Evolutionary conservation across 1,139 yeast genomes (phyloP).

Genomic region (Hansenula sp.): DNA sequence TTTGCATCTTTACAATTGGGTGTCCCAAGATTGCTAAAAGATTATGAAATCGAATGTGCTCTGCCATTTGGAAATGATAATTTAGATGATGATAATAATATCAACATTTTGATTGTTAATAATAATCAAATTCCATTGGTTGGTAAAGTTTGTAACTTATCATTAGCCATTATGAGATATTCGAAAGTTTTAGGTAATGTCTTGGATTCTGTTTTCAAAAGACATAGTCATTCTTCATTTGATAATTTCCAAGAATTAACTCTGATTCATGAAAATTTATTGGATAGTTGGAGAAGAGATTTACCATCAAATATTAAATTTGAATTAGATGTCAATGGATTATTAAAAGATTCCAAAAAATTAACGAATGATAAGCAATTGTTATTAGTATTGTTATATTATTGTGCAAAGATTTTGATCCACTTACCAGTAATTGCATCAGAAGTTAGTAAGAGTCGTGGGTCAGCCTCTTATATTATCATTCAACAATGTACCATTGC

Average conservation of each 20-base stretch:
- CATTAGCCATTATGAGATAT: constrained; percentile 64
- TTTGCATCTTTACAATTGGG: constrained; percentile 77
- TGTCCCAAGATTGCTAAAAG: constrained; percentile 75
- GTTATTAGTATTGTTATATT: constrained; percentile 61
- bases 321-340: constrained; percentile 65
- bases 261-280: constrained; percentile 57
- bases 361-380: constrained; percentile 49
- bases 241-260: constrained; percentile 31
- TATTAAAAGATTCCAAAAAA: constrained; percentile 36
- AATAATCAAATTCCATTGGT: constrained; percentile 56
- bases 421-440: constrained; percentile 72
- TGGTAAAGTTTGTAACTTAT: constrained; percentile 62
- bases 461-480: constrained; percentile 59
- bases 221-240: constrained; percentile 31
- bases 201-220: constrained; percentile 60
- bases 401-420: constrained; percentile 75
- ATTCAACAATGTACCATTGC: constrained; percentile 75
- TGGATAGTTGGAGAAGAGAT: constrained; percentile 78
- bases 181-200: constrained; percentile 73
- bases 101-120: constrained; percentile 54
- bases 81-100: constrained; percentile 38
- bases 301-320: constrained; percentile 61
- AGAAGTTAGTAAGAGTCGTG: constrained; percentile 30
- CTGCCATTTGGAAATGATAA: constrained; percentile 68
- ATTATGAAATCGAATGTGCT: constrained; percentile 82